These are phyloP conservation scores for Wickerhamomyces silvicola DNA, from an alignment of 805 yeast genomes.

Conservation along the genomic window DNA sequence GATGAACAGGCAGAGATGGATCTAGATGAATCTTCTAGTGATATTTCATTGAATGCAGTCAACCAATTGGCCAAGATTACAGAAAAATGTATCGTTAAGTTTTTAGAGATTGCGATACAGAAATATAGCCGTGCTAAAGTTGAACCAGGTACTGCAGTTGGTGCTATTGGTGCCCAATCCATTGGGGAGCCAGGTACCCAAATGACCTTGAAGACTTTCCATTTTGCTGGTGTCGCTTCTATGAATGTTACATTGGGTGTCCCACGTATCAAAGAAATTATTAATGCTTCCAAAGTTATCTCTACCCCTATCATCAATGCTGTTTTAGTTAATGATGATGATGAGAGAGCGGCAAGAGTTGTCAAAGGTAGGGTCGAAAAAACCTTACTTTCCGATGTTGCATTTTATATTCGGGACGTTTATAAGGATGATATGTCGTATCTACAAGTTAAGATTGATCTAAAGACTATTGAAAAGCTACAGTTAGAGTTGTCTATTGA, in stretches of 20 bases:
- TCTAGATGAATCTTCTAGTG: conserved; percentile 31
- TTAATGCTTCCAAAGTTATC: conserved; percentile 91
- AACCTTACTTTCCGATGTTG: conserved; percentile 80
- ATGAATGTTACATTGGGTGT: conserved; percentile 99
- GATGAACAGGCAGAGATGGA: conserved; percentile 37
- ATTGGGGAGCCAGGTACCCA: conserved; percentile 99
- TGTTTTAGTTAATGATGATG: conserved; percentile 83
- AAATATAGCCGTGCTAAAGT: conserved; percentile 88
- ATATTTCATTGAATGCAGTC: conserved; percentile 39
- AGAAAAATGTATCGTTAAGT: conserved; percentile 48
- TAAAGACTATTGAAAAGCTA: conserved; percentile 76
- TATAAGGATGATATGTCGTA: conserved; percentile 74
- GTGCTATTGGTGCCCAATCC: conserved; percentile 98
- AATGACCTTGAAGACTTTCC: conserved; percentile 95
- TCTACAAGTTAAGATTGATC: conserved; percentile 75
- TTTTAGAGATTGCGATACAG: conserved; percentile 67
- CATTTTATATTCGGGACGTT: conserved; percentile 88
- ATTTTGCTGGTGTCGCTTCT: conserved; percentile 99
- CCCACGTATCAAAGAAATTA: conserved; percentile 98
- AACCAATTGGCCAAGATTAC: conserved; percentile 66
- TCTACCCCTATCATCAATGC: conserved; percentile 97
- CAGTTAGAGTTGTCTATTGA: conserved; percentile 86
- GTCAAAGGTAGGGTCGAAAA: conserved; percentile 97
- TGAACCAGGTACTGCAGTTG: conserved; percentile 99
- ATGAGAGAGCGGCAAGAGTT: conserved; percentile 97